Evolutionary conservation across 768 basidiomycete species (phyloP), one percentile per base, ranked within the genome.

Genomic region (Nidularia pulvinata): DNA sequence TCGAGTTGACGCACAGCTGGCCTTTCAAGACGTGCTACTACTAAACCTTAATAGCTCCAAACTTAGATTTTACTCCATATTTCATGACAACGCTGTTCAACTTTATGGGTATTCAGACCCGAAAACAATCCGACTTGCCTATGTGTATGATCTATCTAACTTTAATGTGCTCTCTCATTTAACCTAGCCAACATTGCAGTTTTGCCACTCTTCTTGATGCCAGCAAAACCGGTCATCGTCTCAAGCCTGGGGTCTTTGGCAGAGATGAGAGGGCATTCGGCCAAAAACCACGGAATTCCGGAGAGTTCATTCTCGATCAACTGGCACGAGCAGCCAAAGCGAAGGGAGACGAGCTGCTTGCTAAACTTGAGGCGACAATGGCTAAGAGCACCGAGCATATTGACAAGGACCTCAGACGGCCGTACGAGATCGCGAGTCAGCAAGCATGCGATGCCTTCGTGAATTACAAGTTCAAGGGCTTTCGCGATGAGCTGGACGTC

Each of bases 181-280:
- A 3, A 0, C 25, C 22, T 52, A 10, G 9, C 32, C 56, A 13
- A 35, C 19, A 32, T 9, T 49, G 6, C 39, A 92, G 90, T 69
- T 89, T 88, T 56, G 82, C 80, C 6, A 83, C 79, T 1, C 71
- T 86, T 7, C 71, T 92, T 7, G 89, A 92, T 67, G 77, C 86
- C 0, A 78, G 77, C 45, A 91, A 91, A 65, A 85, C 85, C 14
- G 90, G 89, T 0, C 72, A 81, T 4, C 73, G 76, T 1, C 76
- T 91, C 46, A 79, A 75, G 51, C 33, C 48, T 0, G 57, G 63
- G 0, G 65, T 84, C 2, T 79, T 79, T 43, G 51, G 69, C 0
- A 9, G 54, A 0, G 86, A 91, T 59, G 53, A 50, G 30, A 54
- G 55, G 2, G 45, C 33, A 5, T 88, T 72, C 59, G 70, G 69